Evolutionary conservation across 1,284 basidiomycete species (phyloP).

Genomic region (Takashimella koratensis): DNA sequence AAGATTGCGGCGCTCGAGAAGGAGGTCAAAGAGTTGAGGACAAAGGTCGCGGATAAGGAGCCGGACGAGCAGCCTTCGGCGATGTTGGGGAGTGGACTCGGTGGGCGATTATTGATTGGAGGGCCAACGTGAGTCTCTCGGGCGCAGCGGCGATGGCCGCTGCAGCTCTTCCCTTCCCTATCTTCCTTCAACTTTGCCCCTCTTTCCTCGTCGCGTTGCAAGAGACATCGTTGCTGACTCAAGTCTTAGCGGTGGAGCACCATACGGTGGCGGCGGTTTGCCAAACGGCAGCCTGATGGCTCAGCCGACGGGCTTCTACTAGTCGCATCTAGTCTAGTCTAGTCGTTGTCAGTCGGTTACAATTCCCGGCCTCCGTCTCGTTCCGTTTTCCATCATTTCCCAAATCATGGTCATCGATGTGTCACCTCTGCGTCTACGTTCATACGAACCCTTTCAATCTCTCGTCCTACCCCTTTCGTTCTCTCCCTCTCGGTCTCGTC

Average conservation of each 20-base stretch:
- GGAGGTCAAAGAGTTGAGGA: slow-evolving; percentile 46
- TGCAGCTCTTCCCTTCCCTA: background rate
- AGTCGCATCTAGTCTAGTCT: slow-evolving; percentile 6
- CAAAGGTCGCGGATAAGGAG: slow-evolving; percentile 32
- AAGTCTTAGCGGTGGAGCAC: background rate
- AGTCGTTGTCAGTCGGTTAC: background rate
- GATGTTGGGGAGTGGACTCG: slow-evolving; percentile 40
- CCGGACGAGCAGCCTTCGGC: slow-evolving; percentile 29
- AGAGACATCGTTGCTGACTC: slow-evolving; percentile 17
- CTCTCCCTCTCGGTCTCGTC: no score
- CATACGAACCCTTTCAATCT: no score
- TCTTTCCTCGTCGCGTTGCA: slow-evolving; percentile 2
- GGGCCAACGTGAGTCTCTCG: slow-evolving; percentile 43
- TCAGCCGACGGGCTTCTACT: slow-evolving; percentile 49
- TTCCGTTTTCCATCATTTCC: background rate
- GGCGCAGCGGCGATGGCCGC: slow-evolving; percentile 1
- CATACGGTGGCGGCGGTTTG: background rate
- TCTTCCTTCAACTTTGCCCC: background rate
- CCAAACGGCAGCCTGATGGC: slow-evolving; percentile 29
- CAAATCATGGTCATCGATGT: background rate
- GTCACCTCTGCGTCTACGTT: no score
- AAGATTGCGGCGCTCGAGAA: slow-evolving; percentile 44
- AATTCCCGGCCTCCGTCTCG: background rate
- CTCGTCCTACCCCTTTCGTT: no score
- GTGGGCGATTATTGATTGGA: slow-evolving; percentile 46